These are phyloP conservation scores for Globisporangium iwayamae DNA, from an alignment of 352 stramenopile species.

Conservation along the genomic window DNA sequence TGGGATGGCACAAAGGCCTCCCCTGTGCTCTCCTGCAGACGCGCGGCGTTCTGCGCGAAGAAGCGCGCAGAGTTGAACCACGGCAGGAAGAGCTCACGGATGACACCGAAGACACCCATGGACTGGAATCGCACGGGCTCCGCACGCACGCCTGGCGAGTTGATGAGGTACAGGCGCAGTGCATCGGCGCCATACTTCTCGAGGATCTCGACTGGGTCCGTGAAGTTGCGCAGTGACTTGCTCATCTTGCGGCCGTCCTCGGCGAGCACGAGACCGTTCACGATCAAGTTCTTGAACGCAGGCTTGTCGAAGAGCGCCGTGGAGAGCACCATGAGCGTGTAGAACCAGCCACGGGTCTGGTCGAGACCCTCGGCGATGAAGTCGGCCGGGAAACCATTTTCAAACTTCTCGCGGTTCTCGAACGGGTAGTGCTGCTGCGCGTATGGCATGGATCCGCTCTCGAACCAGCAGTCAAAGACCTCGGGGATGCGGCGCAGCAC, in stretches of 20 bases:
- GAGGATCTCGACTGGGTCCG: conserved; percentile 93
- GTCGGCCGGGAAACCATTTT: conserved; percentile 96
- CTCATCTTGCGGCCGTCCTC: conserved; percentile 99
- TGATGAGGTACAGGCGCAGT: conserved; percentile 99
- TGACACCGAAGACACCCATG: conserved; percentile 93
- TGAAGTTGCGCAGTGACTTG: conserved; percentile 99
- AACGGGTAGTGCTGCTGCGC: conserved; percentile 99
- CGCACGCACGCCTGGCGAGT: conserved; percentile 98
- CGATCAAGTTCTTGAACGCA: conserved; percentile 99
- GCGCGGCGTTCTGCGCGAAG: conserved; percentile 96
- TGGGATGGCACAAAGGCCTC: conserved; percentile 89
- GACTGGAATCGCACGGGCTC: conserved; percentile 98
- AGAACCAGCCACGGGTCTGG: conserved; percentile 99
- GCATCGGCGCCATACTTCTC: conserved; percentile 98
- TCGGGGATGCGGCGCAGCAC: conserved; percentile 84
- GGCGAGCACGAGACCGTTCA: conserved; percentile 99
- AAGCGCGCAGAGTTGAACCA: conserved; percentile 99
- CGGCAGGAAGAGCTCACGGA: conserved; percentile 98
- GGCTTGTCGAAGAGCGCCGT: conserved; percentile 99
- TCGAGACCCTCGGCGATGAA: conserved; percentile 99
- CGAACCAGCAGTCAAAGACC: conserved; percentile 99
- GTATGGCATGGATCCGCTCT: conserved; percentile 99
- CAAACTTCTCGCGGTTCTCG: conserved; percentile 98
- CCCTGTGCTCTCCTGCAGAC: conserved; percentile 87
- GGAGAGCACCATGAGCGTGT: conserved; percentile 99